A percentile compares a stretch with the other conserved stretches of the same genome.
phyloP scores from a whole-genome alignment of 495 filamentous ascomycete species.

The Pseudomonodictys pantanalensis region DNA sequence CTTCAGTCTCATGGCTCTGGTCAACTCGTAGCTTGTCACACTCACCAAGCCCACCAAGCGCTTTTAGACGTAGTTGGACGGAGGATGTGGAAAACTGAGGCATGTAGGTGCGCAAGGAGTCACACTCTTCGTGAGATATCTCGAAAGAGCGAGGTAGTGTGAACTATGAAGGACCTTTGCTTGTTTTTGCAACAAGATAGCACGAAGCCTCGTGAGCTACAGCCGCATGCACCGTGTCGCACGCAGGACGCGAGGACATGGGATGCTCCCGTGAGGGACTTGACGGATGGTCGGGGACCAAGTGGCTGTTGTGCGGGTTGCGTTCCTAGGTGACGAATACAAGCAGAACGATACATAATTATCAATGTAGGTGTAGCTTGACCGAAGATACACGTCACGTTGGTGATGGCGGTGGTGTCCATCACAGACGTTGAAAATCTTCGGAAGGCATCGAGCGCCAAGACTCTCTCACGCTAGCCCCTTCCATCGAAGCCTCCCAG shows the following conservation, averaged over 20 bases:
- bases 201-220: conserved; percentile 24
- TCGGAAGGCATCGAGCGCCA: neutral
- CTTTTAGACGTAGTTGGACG: no score
- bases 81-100: neutral
- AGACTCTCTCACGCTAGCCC: neutral
- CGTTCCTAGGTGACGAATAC: neutral
- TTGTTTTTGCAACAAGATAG: conserved; percentile 37
- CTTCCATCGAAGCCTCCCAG: no score
- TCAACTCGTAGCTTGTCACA: no score
- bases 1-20: conserved; percentile 39
- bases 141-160: conserved; percentile 33
- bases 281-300: conserved; percentile 21
- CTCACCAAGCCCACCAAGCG: no score
- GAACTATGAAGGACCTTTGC: conserved; percentile 40
- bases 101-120: conserved; percentile 39
- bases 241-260: conserved; percentile 31
- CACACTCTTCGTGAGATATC: conserved; percentile 35
- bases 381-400: neutral
- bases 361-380: neutral
- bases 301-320: conserved; percentile 36
- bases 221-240: conserved; percentile 31
- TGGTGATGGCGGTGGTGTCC: neutral
- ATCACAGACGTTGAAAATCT: neutral
- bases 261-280: conserved; percentile 35
- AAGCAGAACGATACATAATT: neutral